Evolutionary conservation across 2,329 filamentous ascomycete genomes (phyloP), one percentile per base, ranked within the genome.

Genomic region (Colletotrichum echinochloae): DNA sequence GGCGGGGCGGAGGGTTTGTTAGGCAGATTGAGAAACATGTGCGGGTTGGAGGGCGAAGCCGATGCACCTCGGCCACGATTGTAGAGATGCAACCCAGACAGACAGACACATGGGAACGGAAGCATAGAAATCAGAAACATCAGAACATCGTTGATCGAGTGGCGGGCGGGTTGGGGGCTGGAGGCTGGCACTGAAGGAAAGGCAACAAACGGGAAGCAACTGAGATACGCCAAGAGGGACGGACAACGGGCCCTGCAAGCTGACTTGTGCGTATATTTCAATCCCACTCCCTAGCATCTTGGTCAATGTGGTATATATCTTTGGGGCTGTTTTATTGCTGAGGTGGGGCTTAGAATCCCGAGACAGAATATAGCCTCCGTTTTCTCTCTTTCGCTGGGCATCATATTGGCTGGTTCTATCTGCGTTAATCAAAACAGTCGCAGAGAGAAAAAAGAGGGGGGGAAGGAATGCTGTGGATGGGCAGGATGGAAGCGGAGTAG

Each of bases 341-440:
- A 46, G 23, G 57, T 18, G 41, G 46, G 7, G 37, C n/a, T n/a
- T n/a, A n/a, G 41, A 33, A 44, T 33, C 54, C 66, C 54, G 66
- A 70, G 55, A 60, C 55, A 60, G 60, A 41, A 41, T 60, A 62
- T 39, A 60, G 46, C 39, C 28, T 52, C 37, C 61, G 20, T 57
- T 65, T 48, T 35, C 37, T 66, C 33, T 56, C 37, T 44, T 41
- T 28, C 37, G n/a, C 55, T 33, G 11, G 30, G 11, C 30, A 49
- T 35, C 35, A 30, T 37, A 39, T 51, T 37, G 18, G 57, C 14
- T 30, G 33, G n/a, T 26, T 60, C 41, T 30, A 60, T 60, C 23
- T 16, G n/a, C 30, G 6, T 16, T 30, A 12, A 54, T 7, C 28
- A 23, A 41, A 41, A 26, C 7, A 11, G 37, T 26, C 23, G 23